Evolutionary conservation across 441 rosid genomes (phyloP).

Genomic region (Macaranga tanarius): DNA sequence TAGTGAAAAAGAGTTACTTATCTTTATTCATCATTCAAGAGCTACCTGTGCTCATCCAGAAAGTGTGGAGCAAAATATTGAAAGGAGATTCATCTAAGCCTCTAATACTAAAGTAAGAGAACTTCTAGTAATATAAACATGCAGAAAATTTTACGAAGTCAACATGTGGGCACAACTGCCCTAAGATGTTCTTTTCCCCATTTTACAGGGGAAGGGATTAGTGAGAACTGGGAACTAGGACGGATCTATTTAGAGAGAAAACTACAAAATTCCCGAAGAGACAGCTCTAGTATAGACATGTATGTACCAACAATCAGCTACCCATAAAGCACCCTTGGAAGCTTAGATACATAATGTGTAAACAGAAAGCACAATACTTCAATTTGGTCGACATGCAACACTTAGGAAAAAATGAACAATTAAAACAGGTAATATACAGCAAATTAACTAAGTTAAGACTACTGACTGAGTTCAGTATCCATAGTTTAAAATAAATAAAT

Average conservation of each 20-base stretch:
- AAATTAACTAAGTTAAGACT: background rate
- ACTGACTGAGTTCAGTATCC: background rate
- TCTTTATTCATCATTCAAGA: background rate
- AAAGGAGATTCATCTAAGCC: background rate
- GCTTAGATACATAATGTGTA: background rate
- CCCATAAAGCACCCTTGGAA: background rate
- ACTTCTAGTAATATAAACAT: background rate
- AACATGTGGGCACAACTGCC: background rate
- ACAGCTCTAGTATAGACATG: background rate
- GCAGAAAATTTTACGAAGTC: background rate
- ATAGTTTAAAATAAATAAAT: background rate
- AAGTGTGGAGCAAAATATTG: background rate
- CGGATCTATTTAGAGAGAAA: background rate
- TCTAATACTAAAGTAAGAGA: background rate
- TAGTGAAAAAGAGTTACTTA: background rate
- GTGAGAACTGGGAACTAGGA: background rate
- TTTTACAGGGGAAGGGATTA: background rate
- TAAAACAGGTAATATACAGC: background rate
- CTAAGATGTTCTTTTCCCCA: background rate
- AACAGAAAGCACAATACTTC: background rate
- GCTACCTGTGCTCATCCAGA: background rate
- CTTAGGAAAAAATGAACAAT: background rate
- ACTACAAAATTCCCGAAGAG: conserved; percentile 1
- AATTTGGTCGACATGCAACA: background rate
- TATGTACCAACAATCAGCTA: background rate